Evolutionary conservation across 2,329 filamentous ascomycete species (phyloP), one percentile per base, ranked within the genome.

Genomic region (Pestalotiopsis sp.): DNA sequence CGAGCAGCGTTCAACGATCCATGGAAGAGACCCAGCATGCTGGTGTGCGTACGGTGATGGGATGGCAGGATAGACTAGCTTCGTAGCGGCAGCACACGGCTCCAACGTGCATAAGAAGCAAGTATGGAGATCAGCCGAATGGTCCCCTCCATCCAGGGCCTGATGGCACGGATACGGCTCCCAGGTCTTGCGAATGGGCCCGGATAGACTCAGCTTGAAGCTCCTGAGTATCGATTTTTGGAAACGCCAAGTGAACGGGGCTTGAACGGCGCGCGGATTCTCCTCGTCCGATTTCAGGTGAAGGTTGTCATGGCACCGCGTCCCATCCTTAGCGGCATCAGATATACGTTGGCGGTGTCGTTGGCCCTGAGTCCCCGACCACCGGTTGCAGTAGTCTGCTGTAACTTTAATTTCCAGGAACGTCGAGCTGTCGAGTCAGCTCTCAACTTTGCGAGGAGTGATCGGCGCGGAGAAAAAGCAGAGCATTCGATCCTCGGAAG

Each of bases 251-350:
- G 58, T 26, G 38, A n/a, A 52, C 44, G 24, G 58, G 14, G 30
- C 4, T 17, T 20, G n/a, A 61, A 61, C 26, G 24, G 58, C 26
- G 24, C 35, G 30, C 58, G 20, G 14, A 11, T 20, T 35, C 38
- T 44, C 60, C 24, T 39, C 60, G 22, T 52, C 60, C 22, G 60
- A 63, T 63, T 63, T 63, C 60, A 63, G 60, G 60, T 63, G 60
- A 63, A 63, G 58, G 22, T 20, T 22, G 26, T 61, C 58, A 52
- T 14, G 20, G 30, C 56, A 58, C 56, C 56, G 56, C 38, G 60
- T 63, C 9, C 60, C 26, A 3, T 22, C 26, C n/a, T 44, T 63
- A 63, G 60, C 60, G 60, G 60, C 60, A 52, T 63, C 60, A 63
- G 60, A 63, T 63, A 48, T n/a, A 52, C 44, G 17, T 52, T 52